Evolutionary conservation across 148 eudicot genomes (phyloP), one percentile per base, ranked within the genome.

Genomic region (Agrostemma githago): DNA sequence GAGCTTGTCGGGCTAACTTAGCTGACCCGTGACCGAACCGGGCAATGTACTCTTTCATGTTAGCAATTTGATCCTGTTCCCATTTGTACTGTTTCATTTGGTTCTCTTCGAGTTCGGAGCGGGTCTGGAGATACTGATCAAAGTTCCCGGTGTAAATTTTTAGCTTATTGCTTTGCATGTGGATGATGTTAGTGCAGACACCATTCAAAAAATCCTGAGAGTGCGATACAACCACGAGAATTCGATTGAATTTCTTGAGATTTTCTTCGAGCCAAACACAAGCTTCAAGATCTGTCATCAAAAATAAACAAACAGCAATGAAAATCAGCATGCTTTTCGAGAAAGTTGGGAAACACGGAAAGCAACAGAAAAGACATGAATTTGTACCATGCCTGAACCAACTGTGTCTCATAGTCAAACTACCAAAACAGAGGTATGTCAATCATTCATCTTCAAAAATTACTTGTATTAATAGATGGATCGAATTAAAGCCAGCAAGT

Each of bases 11-110:
- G 15, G 98, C 98, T 51, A 94, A 83, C 77, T 94, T 94, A 10
- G 98, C 98, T 14, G 98, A 94, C 26, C 98, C 98, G 15, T 94
- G 98, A 62, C 98, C 98, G 59, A 94, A 94, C 6, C 98, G 90
- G 15, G 98, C 98, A 74, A 94, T 94, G 77, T 94, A 94, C 73
- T 94, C 98, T 73, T 94, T 94, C 98, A 94, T 94, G 6, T 78
- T 71, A 70, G 98, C 82, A 67, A 94, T 94, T 80, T 94, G 98
- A 37, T 94, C 98, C 85, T 94, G 98, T 74, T 94, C 98, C 98
- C 98, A 94, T 69, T 85, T 92, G 79, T 94, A 94, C 67, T 94
- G 98, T 79, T 94, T 95, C 98, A 95, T 95, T 77, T 95, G 98
- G 78, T 95, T 95, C 81, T 95, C 98, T 78, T 95, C 98, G 37